Conservation (phyloP, 768 basidiomycete genomes). For the Boletus huronensis region DNA sequence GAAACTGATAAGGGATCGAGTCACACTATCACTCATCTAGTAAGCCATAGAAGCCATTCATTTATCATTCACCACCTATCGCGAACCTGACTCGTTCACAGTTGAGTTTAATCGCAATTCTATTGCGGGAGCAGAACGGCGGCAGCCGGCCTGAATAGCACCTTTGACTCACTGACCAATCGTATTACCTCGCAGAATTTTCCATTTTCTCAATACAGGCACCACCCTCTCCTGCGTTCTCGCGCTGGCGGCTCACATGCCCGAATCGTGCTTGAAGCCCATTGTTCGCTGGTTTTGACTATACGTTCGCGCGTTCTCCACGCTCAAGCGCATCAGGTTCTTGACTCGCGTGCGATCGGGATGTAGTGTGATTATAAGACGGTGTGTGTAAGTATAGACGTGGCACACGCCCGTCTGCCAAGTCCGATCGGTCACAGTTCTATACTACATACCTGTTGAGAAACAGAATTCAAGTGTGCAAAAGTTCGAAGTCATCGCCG, state of each 20-base stretch:
- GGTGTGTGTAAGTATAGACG: conserved; percentile 6
- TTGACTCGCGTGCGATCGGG: neutral
- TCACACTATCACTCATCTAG: conserved; percentile 17
- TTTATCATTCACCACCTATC: neutral
- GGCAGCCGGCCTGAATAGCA: neutral
- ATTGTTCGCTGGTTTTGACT: conserved; percentile 23
- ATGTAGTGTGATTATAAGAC: conserved; percentile 16
- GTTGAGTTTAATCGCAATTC: conserved; percentile 11
- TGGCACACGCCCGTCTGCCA: neutral
- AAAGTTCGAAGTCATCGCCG: neutral
- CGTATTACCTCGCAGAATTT: neutral
- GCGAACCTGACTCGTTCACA: conserved; percentile 7
- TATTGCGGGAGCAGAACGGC: conserved; percentile 10
- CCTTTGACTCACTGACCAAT: conserved; percentile 3
- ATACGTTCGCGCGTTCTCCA: conserved; percentile 1
- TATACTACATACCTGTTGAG: neutral
- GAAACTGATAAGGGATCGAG: conserved; percentile 17
- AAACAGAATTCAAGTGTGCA: too few relatives aligned
- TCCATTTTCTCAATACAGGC: neutral
- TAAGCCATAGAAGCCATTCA: conserved; percentile 13
- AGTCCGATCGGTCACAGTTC: neutral
- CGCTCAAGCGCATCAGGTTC: neutral
- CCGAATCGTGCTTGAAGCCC: conserved; percentile 4
- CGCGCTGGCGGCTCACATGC: conserved; percentile 14
- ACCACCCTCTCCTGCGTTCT: neutral